A percentile compares a stretch with the other conserved stretches of the same genome.
phyloP scores from a whole-genome alignment of 2,329 filamentous ascomycete genomes.

The Exophiala aquamarina region DNA sequence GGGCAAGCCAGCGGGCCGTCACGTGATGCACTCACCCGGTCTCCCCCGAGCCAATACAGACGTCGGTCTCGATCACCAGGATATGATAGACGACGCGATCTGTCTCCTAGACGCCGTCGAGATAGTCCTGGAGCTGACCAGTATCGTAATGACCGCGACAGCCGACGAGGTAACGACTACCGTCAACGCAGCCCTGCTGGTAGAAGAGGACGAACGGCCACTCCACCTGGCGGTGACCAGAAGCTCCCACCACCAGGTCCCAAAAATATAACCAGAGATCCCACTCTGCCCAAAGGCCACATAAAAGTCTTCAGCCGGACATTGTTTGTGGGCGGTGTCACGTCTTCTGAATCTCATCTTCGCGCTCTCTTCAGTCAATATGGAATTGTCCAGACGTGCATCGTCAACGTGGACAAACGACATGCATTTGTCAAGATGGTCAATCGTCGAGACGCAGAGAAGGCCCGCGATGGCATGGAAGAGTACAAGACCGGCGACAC shows the following conservation, averaged over 20 bases:
- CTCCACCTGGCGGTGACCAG: slow-evolving; percentile 49
- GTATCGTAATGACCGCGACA: slow-evolving; percentile 55
- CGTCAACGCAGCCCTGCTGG: slow-evolving; percentile 82
- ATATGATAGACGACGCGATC: slow-evolving; percentile 67
- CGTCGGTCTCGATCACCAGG: slow-evolving; percentile 80
- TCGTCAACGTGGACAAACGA: slow-evolving; percentile 96
- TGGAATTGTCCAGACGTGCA: slow-evolving; percentile 92
- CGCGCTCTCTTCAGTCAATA: slow-evolving; percentile 76
- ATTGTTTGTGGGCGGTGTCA: slow-evolving; percentile 94
- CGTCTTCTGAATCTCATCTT: slow-evolving; percentile 78
- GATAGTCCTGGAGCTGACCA: slow-evolving; percentile 70
- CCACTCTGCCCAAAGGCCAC: slow-evolving; percentile 67
- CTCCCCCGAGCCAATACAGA: slow-evolving; percentile 61
- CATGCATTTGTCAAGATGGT: slow-evolving; percentile 99
- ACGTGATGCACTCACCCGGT: slow-evolving; percentile 59
- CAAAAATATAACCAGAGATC: slow-evolving; percentile 82
- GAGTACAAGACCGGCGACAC: slow-evolving; percentile 69
- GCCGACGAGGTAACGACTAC: slow-evolving; percentile 62
- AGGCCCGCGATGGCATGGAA: slow-evolving; percentile 86
- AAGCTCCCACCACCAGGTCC: slow-evolving; percentile 50
- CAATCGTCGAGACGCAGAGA: slow-evolving; percentile 78
- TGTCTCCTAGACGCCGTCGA: slow-evolving; percentile 62
- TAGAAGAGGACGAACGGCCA: slow-evolving; percentile 62
- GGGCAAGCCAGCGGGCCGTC: slow-evolving; percentile 40
- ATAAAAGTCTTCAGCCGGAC: slow-evolving; percentile 96